Base-by-base conservation (phyloP, 805 yeast genomes). In the Kodamaea hsintzibuensis region DNA sequence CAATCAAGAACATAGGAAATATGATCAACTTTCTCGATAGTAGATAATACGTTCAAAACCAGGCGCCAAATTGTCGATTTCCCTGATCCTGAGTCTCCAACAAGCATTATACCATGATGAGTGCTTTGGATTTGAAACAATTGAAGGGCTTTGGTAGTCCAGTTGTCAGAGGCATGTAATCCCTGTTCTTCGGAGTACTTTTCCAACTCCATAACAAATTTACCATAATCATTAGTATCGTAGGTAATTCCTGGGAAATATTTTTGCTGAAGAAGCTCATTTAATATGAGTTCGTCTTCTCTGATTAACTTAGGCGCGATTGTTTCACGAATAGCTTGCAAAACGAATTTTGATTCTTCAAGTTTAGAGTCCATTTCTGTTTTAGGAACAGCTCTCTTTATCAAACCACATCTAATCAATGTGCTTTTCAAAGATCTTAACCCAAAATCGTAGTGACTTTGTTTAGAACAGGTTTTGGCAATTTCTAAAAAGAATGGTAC, bases 391-490 rank as follows among this genome's bases (percentile, higher is more conserved):
- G 2, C 42, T 48, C 80, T 66, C 53, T 70, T 74, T 8, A 81
- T 59, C 13, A 63, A 57, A 1, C 91, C 89, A 58, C 92, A 84
- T 52, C 79, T 80, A 7, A 74, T 68, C 14, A 93, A 66, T 0
- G 86, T 82, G 39, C 84, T 77, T 62, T 92, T 93, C 54, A 93
- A 67, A 0, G 96, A 85, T 55, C 98, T 77, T 43, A 93, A 70
- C 0, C 98, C 97, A 78, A 93, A 93, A 62, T 93, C 98, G 61
- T 93, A 93, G 64, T 93, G 98, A 3, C 68, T 63, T 62, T 90
- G 97, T 0, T 56, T 18, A 0, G 88, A 77, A 10, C 83, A 68
- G 0, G 54, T 49, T 0, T 13, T n/a, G 2, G 66, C 62, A n/a
- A 93, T 65, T 0, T 63, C 64, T 0, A 56, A 56, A 57, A 90